Conservation (phyloP, 495 filamentous ascomycete species). For the Thermochaetoides thermophila region DNA sequence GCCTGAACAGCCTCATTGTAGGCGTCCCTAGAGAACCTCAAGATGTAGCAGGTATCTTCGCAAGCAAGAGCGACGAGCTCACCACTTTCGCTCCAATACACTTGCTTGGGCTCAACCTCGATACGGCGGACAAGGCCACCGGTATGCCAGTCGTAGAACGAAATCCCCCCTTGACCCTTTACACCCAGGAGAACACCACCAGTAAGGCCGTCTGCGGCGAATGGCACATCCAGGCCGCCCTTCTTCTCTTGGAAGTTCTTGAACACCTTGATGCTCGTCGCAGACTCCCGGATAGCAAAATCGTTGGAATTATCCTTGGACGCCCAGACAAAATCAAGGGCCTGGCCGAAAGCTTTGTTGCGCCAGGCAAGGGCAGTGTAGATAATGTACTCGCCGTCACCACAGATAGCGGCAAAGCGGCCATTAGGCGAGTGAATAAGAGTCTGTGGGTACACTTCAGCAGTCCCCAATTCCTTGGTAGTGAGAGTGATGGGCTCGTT, state of each 20-base stretch:
- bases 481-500: slow-evolving; percentile 71
- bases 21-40: slow-evolving; percentile 78
- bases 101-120: slow-evolving; percentile 84
- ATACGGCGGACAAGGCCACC: slow-evolving; percentile 83
- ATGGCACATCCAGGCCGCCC: slow-evolving; percentile 83
- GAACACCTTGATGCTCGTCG: slow-evolving; percentile 88
- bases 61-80: slow-evolving; percentile 87
- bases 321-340: slow-evolving; percentile 93
- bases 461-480: slow-evolving; percentile 86
- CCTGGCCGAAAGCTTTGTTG: slow-evolving; percentile 93
- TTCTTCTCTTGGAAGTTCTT: slow-evolving; percentile 93
- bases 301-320: slow-evolving; percentile 97
- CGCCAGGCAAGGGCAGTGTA: slow-evolving; percentile 95
- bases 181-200: slow-evolving; percentile 90
- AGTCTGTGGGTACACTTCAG: slow-evolving; percentile 92
- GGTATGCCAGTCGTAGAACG: slow-evolving; percentile 90
- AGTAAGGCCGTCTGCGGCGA: slow-evolving; percentile 82
- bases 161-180: slow-evolving; percentile 85
- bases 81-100: slow-evolving; percentile 95
- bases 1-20: slow-evolving; percentile 69
- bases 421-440: slow-evolving; percentile 94
- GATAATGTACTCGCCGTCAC: slow-evolving; percentile 96
- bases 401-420: slow-evolving; percentile 90
- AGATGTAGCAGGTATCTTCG: slow-evolving; percentile 88
- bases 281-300: slow-evolving; percentile 87